Evolutionary conservation across 306 rosid species (phyloP).

Genomic region (Aeschynomene evenia): DNA sequence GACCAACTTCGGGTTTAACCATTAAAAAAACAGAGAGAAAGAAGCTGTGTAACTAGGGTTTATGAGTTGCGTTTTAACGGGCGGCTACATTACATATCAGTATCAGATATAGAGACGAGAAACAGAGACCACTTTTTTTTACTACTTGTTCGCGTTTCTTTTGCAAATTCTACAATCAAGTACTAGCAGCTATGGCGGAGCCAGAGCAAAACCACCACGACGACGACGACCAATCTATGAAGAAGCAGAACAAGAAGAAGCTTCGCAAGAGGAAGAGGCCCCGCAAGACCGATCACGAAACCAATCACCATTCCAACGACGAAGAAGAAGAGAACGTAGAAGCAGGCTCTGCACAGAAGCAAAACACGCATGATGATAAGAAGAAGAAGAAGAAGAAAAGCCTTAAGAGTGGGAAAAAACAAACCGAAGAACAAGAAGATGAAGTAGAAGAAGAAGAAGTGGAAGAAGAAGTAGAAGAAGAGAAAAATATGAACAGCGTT

Average conservation of each 20-base stretch:
- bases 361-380: neutral
- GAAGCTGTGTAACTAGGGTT: no score
- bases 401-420: neutral
- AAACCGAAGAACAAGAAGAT: neutral
- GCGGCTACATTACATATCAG: no score
- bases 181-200: constrained; percentile 41
- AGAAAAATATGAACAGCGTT: constrained; percentile 20
- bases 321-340: constrained; percentile 1
- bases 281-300: constrained; percentile 23
- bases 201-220: constrained; percentile 13
- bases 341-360: no score
- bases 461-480: constrained; percentile 10
- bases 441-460: neutral
- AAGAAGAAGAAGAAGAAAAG: neutral
- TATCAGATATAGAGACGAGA: no score
- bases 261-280: constrained; percentile 53
- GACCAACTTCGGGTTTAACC: no score
- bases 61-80: no score
- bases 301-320: neutral
- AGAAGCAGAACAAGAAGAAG: constrained; percentile 40
- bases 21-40: no score
- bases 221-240: constrained; percentile 29
- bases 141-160: neutral
- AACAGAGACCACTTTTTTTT: no score
- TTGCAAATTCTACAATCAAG: neutral